Percentiles rank a stretch among this genome's conserved stretches.
Evolutionary conservation across 1,284 basidiomycete species (phyloP).

Genomic region (Tilletia caries): DNA sequence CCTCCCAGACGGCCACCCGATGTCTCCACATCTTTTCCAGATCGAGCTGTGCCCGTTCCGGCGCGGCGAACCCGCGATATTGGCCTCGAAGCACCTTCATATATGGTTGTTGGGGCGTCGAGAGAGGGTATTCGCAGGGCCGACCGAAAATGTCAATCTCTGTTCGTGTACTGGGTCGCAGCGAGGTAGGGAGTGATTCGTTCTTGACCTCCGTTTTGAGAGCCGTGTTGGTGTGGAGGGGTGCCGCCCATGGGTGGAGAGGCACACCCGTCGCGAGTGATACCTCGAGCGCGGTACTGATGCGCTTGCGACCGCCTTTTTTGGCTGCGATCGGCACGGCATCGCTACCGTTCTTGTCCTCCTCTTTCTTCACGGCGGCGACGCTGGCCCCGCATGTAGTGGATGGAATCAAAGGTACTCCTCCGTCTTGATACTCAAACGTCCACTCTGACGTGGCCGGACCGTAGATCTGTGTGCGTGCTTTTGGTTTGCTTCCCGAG

Average conservation of each 20-base stretch:
- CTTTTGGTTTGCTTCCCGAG: too few relatives aligned
- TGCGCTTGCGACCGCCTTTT: background rate
- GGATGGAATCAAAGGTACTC: background rate
- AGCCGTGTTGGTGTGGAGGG: background rate
- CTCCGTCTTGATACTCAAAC: background rate
- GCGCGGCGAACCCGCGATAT: background rate
- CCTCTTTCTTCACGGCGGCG: background rate
- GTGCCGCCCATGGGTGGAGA: slow-evolving; percentile 6
- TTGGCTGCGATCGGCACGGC: background rate
- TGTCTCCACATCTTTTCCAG: background rate
- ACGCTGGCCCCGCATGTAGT: background rate
- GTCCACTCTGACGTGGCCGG: background rate
- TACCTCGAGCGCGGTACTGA: background rate
- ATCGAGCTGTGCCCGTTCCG: background rate
- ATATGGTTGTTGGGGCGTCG: background rate
- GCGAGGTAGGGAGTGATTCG: too few relatives aligned
- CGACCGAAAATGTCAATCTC: background rate
- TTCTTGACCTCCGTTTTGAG: background rate
- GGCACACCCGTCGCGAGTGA: background rate
- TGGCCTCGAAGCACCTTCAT: background rate
- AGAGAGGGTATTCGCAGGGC: background rate
- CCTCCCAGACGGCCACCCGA: background rate
- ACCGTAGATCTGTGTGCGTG: background rate
- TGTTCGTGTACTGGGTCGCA: background rate
- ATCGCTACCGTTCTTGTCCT: too few relatives aligned